Evolutionary conservation across 1,284 basidiomycete genomes (phyloP).

Genomic region (Malassezia globosa): DNA sequence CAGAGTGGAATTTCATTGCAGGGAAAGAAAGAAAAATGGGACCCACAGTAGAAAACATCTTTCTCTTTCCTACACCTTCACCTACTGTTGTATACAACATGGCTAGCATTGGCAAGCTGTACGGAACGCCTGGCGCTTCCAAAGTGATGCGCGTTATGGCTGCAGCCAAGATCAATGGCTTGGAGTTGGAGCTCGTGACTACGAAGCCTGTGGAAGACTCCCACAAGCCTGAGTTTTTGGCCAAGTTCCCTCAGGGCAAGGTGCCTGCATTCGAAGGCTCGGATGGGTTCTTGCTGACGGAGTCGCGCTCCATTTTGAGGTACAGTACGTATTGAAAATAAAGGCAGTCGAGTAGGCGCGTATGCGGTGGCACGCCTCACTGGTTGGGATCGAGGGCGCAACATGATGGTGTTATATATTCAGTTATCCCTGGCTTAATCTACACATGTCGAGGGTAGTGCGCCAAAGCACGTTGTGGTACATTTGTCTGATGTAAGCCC

Average conservation of each 20-base stretch:
- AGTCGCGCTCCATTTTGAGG: constrained; percentile 68
- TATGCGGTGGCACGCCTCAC: too few species aligned
- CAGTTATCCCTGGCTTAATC: constrained; percentile 48
- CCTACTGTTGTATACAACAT: constrained; percentile 20
- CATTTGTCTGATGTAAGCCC: constrained; percentile 10
- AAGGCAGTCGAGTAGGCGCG: constrained; percentile 55
- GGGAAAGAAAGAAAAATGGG: background rate
- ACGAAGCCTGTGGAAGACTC: constrained; percentile 26
- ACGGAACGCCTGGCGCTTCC: constrained; percentile 26
- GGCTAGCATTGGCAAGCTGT: constrained; percentile 41
- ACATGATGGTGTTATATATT: constrained; percentile 49
- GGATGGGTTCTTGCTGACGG: constrained; percentile 70
- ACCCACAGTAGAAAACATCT: background rate
- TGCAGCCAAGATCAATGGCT: constrained; percentile 41
- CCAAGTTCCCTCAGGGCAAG: constrained; percentile 46
- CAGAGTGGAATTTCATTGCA: background rate
- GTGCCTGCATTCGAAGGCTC: constrained; percentile 65
- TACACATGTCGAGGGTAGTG: constrained; percentile 52
- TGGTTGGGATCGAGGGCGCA: constrained; percentile 15
- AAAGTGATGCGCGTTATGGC: constrained; percentile 27
- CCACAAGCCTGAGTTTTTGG: constrained; percentile 37
- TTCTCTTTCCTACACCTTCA: background rate
- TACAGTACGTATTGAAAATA: constrained; percentile 72
- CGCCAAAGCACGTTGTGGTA: constrained; percentile 18
- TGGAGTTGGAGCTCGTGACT: constrained; percentile 36